Evolutionary conservation across 805 yeast species (phyloP).

Genomic region (Metschnikowia hibisci): DNA sequence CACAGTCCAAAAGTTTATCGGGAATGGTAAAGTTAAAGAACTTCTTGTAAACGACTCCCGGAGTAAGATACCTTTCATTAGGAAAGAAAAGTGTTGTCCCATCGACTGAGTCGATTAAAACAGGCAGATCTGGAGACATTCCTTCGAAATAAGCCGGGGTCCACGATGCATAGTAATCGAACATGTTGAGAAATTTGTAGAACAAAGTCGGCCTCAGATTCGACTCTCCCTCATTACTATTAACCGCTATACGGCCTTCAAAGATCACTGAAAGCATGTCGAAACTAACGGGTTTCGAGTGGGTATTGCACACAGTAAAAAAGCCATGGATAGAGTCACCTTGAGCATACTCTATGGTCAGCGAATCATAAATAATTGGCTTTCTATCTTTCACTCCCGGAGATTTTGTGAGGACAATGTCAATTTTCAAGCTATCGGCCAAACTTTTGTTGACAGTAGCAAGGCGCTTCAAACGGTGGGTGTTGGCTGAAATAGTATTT

Average conservation of each 20-base stretch:
- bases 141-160: constrained; percentile 23
- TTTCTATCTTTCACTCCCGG: constrained; percentile 17
- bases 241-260: constrained; percentile 26
- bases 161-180: constrained; percentile 30
- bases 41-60: constrained; percentile 27
- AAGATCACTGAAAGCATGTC: constrained; percentile 28
- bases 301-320: constrained; percentile 20
- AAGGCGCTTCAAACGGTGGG: constrained; percentile 24
- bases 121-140: constrained; percentile 3
- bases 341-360: constrained; percentile 21
- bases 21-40: constrained; percentile 40
- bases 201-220: constrained; percentile 22
- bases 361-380: constrained; percentile 23
- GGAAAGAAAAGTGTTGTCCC: constrained; percentile 26
- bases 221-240: constrained; percentile 14
- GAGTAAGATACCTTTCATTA: constrained; percentile 23
- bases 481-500: constrained; percentile 30
- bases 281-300: constrained; percentile 20
- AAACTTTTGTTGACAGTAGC: constrained; percentile 13
- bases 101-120: constrained; percentile 30
- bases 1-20: constrained; percentile 27
- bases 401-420: constrained; percentile 18
- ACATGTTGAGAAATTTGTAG: constrained; percentile 30
- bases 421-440: constrained; percentile 20
- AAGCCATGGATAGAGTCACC: constrained; percentile 27